Evolutionary conservation across 805 yeast genomes (phyloP), one percentile per base, ranked within the genome.

Genomic region (Teunomyces kruisii): DNA sequence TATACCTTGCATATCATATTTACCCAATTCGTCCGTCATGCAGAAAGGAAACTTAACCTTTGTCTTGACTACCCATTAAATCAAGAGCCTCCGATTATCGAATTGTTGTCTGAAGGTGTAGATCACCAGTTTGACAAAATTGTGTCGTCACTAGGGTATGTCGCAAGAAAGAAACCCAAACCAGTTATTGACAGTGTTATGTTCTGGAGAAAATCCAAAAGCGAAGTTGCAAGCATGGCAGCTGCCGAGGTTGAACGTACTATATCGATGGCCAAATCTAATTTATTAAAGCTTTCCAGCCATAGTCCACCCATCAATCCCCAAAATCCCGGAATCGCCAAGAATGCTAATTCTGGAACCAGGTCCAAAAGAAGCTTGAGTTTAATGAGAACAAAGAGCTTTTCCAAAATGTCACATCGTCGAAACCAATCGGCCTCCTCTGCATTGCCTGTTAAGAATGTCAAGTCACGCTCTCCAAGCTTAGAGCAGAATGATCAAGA

Each of bases 141-240:
- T 42, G 80, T 95, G 15, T 81, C 81, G 12, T 86, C 97, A 0
- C 68, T 94, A 44, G 99, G 99, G 7, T 88, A 88, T 61, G 88
- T 94, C 31, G 95, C 99, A 1, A 77, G 89, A 45, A 76, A 84
- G 19, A 88, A 89, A 53, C 97, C 98, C 0, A 91, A 89, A 58
- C 96, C 97, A 0, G 97, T 94, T 1, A 90, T 95, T 28, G 99
- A 94, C 63, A 89, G 96, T 6, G 96, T 94, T 48, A 91, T 94
- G 98, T 91, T 88, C 61, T 94, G 99, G 99, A 78, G 98, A 48
- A 88, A 92, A 61, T 81, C 92, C 1, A 94, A 94, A 63, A 83
- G 95, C 10, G 98, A 92, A 55, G 84, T 86, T 3, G 88, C 96
- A 1, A 56, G 67, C 4, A 57, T 72, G 64, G 77, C 76, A 2